These are phyloP conservation scores for Fusarium fujikuroi DNA, from an alignment of 2,329 filamentous ascomycete species.

Conservation along the genomic window DNA sequence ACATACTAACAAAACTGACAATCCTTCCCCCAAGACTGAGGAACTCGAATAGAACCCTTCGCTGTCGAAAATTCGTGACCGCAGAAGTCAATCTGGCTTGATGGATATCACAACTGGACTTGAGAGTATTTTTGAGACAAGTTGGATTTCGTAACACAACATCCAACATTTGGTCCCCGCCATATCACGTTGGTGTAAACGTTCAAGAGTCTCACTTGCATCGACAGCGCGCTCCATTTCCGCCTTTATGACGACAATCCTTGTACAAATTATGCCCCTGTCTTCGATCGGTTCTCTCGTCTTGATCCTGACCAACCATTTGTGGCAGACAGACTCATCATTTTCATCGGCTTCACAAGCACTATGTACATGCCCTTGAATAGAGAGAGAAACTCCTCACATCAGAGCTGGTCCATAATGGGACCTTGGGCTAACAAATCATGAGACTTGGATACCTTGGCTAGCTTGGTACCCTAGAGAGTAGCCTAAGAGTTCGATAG, in stretches of 20 bases:
- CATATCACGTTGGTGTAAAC: not conserved
- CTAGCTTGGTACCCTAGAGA: not conserved
- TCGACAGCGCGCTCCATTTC: constrained; percentile 37
- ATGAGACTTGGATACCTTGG: not conserved
- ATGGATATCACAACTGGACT: not conserved
- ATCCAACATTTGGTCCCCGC: not conserved
- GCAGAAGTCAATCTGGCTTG: not conserved
- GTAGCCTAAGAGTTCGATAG: constrained; percentile 8
- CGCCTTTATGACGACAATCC: constrained; percentile 24
- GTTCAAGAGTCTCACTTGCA: constrained; percentile 21
- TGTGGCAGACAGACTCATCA: constrained; percentile 5
- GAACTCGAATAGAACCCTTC: not conserved
- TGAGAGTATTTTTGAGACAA: not conserved
- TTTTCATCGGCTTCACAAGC: constrained; percentile 10
- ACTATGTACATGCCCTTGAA: not conserved
- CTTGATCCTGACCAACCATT: constrained; percentile 19
- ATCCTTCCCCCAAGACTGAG: not conserved
- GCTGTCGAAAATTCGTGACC: not conserved
- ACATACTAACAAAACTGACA: not conserved
- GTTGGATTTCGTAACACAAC: not conserved
- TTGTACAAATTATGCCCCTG: constrained; percentile 31
- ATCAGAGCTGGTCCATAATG: not conserved
- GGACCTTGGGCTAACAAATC: not conserved
- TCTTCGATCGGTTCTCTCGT: constrained; percentile 29
- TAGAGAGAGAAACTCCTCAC: not conserved